Conservation (phyloP, 2,329 filamentous ascomycete genomes). For the Nigrospora osmanthi region DNA sequence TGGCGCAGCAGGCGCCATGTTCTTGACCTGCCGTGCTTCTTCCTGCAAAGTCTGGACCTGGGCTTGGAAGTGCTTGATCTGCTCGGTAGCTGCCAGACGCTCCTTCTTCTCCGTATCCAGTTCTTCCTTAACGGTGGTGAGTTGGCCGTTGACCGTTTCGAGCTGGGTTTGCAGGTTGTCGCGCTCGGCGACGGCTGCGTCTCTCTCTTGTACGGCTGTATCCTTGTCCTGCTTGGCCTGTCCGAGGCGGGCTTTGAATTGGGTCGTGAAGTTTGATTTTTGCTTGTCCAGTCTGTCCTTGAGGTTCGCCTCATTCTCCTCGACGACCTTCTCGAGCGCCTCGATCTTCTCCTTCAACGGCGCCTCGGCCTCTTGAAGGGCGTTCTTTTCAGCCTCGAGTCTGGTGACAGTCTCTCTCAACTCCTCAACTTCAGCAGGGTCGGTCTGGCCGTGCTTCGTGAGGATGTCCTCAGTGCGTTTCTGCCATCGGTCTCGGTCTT, state of each 20-base stretch:
- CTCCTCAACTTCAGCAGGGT: slow-evolving; percentile 85
- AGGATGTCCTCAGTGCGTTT: slow-evolving; percentile 93
- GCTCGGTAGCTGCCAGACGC: slow-evolving; percentile 27
- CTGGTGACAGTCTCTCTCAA: slow-evolving; percentile 70
- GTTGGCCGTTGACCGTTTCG: slow-evolving; percentile 30
- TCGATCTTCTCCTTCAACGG: slow-evolving; percentile 46
- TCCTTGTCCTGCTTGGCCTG: background rate
- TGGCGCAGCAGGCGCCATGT: slow-evolving; percentile 19
- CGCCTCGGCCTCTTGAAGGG: slow-evolving; percentile 39
- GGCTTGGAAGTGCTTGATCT: slow-evolving; percentile 33
- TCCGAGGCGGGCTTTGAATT: slow-evolving; percentile 51
- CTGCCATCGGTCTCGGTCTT: slow-evolving; percentile 91
- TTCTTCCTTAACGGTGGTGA: slow-evolving; percentile 38
- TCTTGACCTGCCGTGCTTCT: slow-evolving; percentile 27
- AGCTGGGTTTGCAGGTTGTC: slow-evolving; percentile 44
- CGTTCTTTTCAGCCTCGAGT: slow-evolving; percentile 58
- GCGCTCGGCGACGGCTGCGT: slow-evolving; percentile 42
- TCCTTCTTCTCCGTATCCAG: slow-evolving; percentile 40
- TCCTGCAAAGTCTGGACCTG: slow-evolving; percentile 19
- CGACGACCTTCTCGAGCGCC: slow-evolving; percentile 42
- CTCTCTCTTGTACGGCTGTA: slow-evolving; percentile 28
- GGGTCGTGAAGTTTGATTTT: slow-evolving; percentile 45
- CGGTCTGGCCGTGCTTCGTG: slow-evolving; percentile 90
- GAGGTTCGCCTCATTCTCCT: slow-evolving; percentile 39
- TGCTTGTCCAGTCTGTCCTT: background rate